Conservation (phyloP, 345 rosid genomes). For the Clausena lansium region DNA sequence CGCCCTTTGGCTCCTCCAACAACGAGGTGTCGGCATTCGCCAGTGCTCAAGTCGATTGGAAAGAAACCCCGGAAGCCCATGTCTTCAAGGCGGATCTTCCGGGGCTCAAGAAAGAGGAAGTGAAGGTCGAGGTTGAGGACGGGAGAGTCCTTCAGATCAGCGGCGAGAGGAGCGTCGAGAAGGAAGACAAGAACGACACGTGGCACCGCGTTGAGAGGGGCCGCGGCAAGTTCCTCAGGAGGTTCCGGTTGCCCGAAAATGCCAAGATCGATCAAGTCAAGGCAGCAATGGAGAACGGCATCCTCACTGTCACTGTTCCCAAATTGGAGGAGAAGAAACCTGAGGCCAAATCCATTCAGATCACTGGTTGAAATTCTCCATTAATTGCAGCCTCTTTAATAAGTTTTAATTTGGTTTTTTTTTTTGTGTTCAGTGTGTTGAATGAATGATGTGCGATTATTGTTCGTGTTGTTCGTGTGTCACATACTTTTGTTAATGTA, state of each 20-base stretch:
- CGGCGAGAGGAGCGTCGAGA: constrained; percentile 24
- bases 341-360: constrained; percentile 24
- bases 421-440: not conserved
- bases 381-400: not conserved
- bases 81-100: constrained; percentile 31
- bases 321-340: constrained; percentile 25
- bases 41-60: constrained; percentile 24
- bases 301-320: constrained; percentile 25
- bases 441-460: not conserved
- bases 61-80: constrained; percentile 30
- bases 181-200: constrained; percentile 30
- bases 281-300: constrained; percentile 28
- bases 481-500: not conserved
- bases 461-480: no score
- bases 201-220: constrained; percentile 32
- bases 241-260: constrained; percentile 27
- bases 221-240: constrained; percentile 30
- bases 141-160: constrained; percentile 31
- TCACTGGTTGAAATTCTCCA: constrained; percentile 15
- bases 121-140: constrained; percentile 24
- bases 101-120: constrained; percentile 27
- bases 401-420: not conserved
- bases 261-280: constrained; percentile 22
- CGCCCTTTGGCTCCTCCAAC: constrained; percentile 3
- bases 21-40: constrained; percentile 16